These are phyloP conservation scores for Exophiala oligosperma DNA, from an alignment of 2,329 filamentous ascomycete species.

Conservation along the genomic window DNA sequence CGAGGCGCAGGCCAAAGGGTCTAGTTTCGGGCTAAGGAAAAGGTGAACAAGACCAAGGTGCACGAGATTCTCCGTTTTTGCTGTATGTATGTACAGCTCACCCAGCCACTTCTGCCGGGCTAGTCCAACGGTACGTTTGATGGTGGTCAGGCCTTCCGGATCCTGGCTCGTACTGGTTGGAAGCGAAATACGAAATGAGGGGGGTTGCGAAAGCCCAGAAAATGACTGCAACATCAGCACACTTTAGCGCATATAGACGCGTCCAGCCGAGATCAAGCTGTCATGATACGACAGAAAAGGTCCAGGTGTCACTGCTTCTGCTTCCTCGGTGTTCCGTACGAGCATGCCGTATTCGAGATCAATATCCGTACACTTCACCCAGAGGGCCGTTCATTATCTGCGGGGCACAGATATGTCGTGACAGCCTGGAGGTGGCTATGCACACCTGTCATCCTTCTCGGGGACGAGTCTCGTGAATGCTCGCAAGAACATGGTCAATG, in stretches of 20 bases:
- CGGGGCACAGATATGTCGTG: neutral
- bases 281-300: too few species aligned
- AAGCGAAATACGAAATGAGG: neutral
- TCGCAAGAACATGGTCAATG: neutral
- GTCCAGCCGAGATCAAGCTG: neutral
- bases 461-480: neutral
- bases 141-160: slow-evolving; percentile 1
- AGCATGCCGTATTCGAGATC: neutral
- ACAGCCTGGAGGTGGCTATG: neutral
- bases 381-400: neutral
- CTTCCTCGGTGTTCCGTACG: neutral
- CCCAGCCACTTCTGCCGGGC: neutral
- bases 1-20: neutral
- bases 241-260: neutral
- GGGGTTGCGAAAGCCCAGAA: neutral
- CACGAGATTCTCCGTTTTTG: neutral
- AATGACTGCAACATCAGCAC: slow-evolving; percentile 15
- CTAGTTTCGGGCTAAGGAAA: neutral
- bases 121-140: neutral
- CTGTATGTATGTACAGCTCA: neutral
- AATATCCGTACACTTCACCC: neutral
- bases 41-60: neutral
- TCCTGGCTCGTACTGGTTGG: neutral
- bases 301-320: too few species aligned
- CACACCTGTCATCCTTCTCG: neutral